A percentile compares a stretch with the other conserved stretches of the same genome.
Evolutionary conservation across 768 basidiomycete genomes (phyloP).

Genomic region (Phlebiopsis gigantea): DNA sequence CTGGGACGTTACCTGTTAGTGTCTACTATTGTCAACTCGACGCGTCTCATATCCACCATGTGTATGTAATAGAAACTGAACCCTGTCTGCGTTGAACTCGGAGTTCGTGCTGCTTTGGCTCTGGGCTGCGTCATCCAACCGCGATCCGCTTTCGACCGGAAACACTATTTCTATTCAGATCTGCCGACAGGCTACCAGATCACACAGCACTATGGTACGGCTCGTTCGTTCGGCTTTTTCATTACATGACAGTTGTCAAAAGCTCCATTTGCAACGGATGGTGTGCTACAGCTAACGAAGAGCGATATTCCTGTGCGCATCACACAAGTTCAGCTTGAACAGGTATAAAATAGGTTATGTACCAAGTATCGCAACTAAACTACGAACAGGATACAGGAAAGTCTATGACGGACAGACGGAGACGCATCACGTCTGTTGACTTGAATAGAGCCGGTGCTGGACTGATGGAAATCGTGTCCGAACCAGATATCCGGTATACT

Average conservation of each 20-base stretch:
- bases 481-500: constrained; percentile 72
- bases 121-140: constrained; percentile 59
- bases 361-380: not conserved
- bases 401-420: constrained; percentile 55
- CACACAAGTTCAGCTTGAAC: constrained; percentile 93
- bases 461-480: constrained; percentile 94
- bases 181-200: constrained; percentile 95
- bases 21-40: not conserved
- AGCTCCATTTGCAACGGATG: constrained; percentile 80
- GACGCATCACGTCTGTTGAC: constrained; percentile 61
- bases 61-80: constrained; percentile 45
- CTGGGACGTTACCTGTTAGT: constrained; percentile 87
- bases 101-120: constrained; percentile 76
- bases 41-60: not conserved
- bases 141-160: constrained; percentile 86
- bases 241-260: not conserved
- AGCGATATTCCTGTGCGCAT: constrained; percentile 59
- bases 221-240: constrained; percentile 7
- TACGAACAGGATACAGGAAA: constrained; percentile 80
- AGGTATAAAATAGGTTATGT: constrained; percentile 44
- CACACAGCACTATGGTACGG: constrained; percentile 85
- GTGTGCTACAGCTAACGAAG: constrained; percentile 45
- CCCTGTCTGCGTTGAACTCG: constrained; percentile 68
- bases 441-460: constrained; percentile 87
- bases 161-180: constrained; percentile 98